These are phyloP conservation scores for Tetragonia tetragonoides DNA, from an alignment of 148 eudicot species.

Conservation along the genomic window DNA sequence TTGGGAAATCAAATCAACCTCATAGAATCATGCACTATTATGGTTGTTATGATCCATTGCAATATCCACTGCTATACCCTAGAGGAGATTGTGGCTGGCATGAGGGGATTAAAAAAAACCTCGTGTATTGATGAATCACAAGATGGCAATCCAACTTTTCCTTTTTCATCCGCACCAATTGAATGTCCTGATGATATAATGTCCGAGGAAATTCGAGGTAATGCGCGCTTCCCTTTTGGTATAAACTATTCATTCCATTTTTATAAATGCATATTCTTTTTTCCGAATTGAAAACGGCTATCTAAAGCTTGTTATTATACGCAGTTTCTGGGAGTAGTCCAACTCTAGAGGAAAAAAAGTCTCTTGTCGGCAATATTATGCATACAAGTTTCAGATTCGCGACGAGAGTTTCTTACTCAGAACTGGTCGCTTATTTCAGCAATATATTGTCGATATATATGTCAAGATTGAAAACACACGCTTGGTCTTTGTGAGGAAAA, in stretches of 20 bases:
- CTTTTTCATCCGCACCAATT: no score
- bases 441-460: not conserved
- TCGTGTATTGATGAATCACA: no score
- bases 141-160: no score
- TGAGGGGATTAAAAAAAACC: not conserved
- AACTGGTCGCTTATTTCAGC: not conserved
- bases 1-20: not conserved
- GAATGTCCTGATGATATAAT: not conserved
- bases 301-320: no score
- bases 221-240: no score
- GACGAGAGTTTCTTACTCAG: not conserved
- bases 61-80: not conserved
- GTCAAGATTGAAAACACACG: not conserved
- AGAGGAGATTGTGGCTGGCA: not conserved
- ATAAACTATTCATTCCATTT: no score
- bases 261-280: no score
- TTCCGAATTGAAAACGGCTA: no score
- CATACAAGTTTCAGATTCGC: not conserved
- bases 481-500: not conserved
- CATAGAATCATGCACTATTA: not conserved
- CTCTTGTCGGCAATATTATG: not conserved
- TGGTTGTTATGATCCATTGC: conserved; percentile 1
- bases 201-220: no score
- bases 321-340: no score
- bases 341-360: not conserved